Evolutionary conservation across 352 stramenopile species (phyloP).

Genomic region (Plasmopara viticola): DNA sequence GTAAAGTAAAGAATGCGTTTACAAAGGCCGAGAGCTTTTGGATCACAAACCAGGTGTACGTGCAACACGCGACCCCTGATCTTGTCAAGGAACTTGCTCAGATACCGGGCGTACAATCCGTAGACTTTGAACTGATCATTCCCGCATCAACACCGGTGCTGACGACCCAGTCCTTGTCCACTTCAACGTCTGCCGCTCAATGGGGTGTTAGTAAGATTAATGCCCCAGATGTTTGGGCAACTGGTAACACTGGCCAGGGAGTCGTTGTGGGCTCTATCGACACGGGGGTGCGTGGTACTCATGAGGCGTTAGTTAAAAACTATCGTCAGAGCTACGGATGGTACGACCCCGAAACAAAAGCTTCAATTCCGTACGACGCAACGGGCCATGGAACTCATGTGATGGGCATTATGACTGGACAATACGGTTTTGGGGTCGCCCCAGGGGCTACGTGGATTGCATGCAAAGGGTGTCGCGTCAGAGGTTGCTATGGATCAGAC

Average conservation of each 20-base stretch:
- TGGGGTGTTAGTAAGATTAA: slow-evolving; percentile 52
- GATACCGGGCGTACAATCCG: slow-evolving; percentile 30
- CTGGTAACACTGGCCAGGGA: slow-evolving; percentile 40
- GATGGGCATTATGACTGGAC: slow-evolving; percentile 38
- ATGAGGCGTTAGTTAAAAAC: slow-evolving; percentile 37
- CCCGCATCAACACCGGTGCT: slow-evolving; percentile 25
- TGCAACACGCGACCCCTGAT: slow-evolving; percentile 35
- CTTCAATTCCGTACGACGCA: slow-evolving; percentile 33
- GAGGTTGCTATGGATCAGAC: slow-evolving; percentile 37
- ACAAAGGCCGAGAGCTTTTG: slow-evolving; percentile 38
- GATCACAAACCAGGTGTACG: slow-evolving; percentile 57
- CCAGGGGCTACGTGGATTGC: slow-evolving; percentile 49
- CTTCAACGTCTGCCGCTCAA: slow-evolving; percentile 25
- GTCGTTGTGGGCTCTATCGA: slow-evolving; percentile 61
- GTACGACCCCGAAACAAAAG: slow-evolving; percentile 45
- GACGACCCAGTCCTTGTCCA: slow-evolving; percentile 27
- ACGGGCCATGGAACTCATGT: slow-evolving; percentile 53
- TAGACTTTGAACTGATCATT: slow-evolving; percentile 38
- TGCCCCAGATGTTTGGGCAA: slow-evolving; percentile 38
- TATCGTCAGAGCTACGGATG: slow-evolving; percentile 44
- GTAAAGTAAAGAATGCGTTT: slow-evolving; percentile 19
- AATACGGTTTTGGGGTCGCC: slow-evolving; percentile 45
- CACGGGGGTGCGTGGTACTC: slow-evolving; percentile 41
- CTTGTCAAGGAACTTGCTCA: slow-evolving; percentile 44
- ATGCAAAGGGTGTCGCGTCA: slow-evolving; percentile 41